These are phyloP conservation scores for Microsporum canis DNA, from an alignment of 2,329 filamentous ascomycete genomes.

Conservation along the genomic window DNA sequence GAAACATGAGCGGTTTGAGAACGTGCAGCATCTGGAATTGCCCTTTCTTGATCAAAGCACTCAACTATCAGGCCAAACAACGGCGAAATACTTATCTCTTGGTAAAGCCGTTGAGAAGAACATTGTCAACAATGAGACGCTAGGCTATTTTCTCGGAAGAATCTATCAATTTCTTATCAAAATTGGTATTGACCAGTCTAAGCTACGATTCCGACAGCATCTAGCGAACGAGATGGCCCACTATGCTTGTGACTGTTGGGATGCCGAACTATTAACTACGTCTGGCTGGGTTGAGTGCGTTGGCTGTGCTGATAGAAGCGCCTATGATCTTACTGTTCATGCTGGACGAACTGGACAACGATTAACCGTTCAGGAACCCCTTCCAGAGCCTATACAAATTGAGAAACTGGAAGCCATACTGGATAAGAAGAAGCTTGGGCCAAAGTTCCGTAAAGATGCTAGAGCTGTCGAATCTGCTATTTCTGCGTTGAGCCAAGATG, in stretches of 20 bases:
- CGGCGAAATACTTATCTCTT: constrained; percentile 60
- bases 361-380: constrained; percentile 70
- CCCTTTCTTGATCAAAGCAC: constrained; percentile 72
- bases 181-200: constrained; percentile 74
- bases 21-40: constrained; percentile 74
- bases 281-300: constrained; percentile 98
- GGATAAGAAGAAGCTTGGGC: constrained; percentile 92
- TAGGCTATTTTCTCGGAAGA: constrained; percentile 92
- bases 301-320: constrained; percentile 88
- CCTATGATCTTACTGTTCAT: constrained; percentile 87
- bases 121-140: constrained; percentile 90
- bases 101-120: constrained; percentile 73
- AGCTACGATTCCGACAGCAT: constrained; percentile 94
- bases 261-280: constrained; percentile 81
- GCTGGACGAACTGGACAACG: constrained; percentile 82
- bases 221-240: constrained; percentile 88
- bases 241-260: constrained; percentile 96
- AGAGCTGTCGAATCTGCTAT: constrained; percentile 74
- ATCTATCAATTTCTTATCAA: constrained; percentile 84
- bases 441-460: constrained; percentile 87
- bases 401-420: constrained; percentile 83
- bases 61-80: constrained; percentile 76
- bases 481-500: constrained; percentile 61
- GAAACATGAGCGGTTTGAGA: constrained; percentile 78
- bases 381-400: constrained; percentile 63